Conservation (phyloP, 2,329 filamentous ascomycete species). For the Coniella lustricola region DNA sequence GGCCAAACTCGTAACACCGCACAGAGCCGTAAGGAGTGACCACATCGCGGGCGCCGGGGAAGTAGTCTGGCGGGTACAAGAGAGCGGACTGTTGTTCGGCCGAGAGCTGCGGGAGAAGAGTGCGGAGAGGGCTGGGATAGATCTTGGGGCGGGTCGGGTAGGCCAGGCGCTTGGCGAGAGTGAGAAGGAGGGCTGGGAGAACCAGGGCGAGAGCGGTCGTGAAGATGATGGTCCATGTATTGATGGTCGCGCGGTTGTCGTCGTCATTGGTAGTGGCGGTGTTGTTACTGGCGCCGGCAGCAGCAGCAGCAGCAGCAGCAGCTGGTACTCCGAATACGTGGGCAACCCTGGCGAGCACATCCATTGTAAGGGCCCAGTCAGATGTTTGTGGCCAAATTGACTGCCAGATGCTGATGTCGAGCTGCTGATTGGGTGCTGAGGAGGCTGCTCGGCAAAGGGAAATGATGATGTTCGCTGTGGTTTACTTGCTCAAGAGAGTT, state of each 20-base stretch:
- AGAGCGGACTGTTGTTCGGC: constrained; percentile 31
- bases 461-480: no score
- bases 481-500: no score
- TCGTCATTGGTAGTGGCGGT: neutral
- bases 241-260: no score
- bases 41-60: constrained; percentile 65
- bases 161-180: constrained; percentile 1
- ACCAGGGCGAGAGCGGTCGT: neutral
- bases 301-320: no score
- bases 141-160: constrained; percentile 1
- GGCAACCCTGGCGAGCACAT: no score
- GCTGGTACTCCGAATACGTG: no score
- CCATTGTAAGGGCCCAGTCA: no score
- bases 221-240: neutral
- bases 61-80: constrained; percentile 62
- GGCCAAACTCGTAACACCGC: constrained; percentile 62
- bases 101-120: constrained; percentile 30
- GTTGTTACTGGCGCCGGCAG: neutral
- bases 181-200: neutral
- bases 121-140: constrained; percentile 21
- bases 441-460: no score
- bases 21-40: constrained; percentile 37
- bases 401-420: no score
- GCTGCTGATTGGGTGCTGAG: no score
- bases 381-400: no score